Evolutionary conservation across 2,329 filamentous ascomycete species (phyloP).

Genomic region (Xylaria hypoxylon): DNA sequence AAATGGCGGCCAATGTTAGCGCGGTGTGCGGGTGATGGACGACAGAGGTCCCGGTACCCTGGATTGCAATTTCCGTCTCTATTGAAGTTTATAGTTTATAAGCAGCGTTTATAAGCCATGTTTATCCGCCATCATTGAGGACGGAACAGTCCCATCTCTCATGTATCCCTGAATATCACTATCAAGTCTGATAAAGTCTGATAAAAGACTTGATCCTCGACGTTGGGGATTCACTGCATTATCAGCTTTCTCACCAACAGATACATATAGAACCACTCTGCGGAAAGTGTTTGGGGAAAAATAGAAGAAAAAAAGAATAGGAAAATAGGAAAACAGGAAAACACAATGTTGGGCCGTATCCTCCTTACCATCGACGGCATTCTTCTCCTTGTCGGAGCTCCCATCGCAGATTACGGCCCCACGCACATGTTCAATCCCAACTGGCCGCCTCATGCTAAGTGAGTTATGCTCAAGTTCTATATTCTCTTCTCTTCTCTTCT

Average conservation of each 20-base stretch:
- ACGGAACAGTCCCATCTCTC: too few relatives aligned
- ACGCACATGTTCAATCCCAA: conserved; percentile 59
- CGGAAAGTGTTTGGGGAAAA: neutral
- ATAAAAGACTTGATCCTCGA: too few relatives aligned
- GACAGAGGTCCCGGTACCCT: neutral
- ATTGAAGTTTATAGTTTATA: too few relatives aligned
- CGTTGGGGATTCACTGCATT: neutral
- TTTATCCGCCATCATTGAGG: neutral
- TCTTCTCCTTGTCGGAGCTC: conserved; percentile 54
- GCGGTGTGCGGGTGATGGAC: neutral
- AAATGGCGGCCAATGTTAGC: too few relatives aligned
- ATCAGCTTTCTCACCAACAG: neutral
- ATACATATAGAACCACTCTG: neutral
- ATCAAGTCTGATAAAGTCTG: too few relatives aligned
- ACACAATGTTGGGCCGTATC: conserved; percentile 53
- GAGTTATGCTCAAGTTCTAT: conserved; percentile 31
- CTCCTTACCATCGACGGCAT: conserved; percentile 57
- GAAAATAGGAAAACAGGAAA: neutral
- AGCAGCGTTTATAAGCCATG: neutral
- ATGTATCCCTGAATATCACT: too few relatives aligned
- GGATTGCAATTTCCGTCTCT: too few relatives aligned
- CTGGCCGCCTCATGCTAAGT: conserved; percentile 62
- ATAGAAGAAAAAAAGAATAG: neutral
- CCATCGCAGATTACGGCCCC: conserved; percentile 54
- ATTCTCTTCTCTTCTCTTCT: neutral